Evolutionary conservation across 2,329 filamentous ascomycete genomes (phyloP).

Genomic region (Sporothrix protearum): DNA sequence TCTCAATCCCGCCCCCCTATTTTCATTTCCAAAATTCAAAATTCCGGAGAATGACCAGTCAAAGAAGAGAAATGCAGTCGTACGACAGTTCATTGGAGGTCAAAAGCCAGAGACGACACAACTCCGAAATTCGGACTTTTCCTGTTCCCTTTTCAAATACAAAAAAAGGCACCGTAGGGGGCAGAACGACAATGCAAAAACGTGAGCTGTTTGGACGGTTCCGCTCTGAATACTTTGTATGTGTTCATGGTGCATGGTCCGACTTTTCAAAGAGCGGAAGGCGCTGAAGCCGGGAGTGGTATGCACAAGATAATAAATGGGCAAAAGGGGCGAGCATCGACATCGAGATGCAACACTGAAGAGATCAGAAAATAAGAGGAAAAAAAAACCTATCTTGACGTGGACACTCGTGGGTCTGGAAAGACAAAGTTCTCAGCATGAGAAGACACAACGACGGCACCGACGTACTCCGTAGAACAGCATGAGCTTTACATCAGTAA

Average conservation of each 20-base stretch:
- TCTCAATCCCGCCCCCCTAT: neutral
- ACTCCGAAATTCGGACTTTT: neutral
- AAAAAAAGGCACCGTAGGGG: neutral
- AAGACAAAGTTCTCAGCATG: neutral
- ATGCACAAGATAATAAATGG: constrained; percentile 5
- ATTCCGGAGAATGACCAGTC: neutral
- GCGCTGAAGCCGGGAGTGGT: neutral
- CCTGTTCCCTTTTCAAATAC: neutral
- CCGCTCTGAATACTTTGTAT: neutral
- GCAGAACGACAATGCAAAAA: neutral
- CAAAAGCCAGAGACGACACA: neutral
- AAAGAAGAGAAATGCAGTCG: neutral
- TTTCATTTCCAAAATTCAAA: neutral
- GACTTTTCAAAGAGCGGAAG: neutral
- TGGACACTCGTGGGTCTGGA: neutral
- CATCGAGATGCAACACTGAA: constrained; percentile 3
- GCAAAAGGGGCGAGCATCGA: neutral
- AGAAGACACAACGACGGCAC: neutral
- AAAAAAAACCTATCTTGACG: no score
- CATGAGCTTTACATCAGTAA: neutral
- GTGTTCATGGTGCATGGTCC: no score
- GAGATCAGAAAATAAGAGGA: no score
- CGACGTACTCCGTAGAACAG: no score
- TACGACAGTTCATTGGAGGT: neutral
- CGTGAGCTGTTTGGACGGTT: neutral